Percentiles rank a stretch among this genome's conserved stretches.
phyloP scores from a whole-genome alignment of 2,329 filamentous ascomycete genomes.

The Penicillium rolfsii region DNA sequence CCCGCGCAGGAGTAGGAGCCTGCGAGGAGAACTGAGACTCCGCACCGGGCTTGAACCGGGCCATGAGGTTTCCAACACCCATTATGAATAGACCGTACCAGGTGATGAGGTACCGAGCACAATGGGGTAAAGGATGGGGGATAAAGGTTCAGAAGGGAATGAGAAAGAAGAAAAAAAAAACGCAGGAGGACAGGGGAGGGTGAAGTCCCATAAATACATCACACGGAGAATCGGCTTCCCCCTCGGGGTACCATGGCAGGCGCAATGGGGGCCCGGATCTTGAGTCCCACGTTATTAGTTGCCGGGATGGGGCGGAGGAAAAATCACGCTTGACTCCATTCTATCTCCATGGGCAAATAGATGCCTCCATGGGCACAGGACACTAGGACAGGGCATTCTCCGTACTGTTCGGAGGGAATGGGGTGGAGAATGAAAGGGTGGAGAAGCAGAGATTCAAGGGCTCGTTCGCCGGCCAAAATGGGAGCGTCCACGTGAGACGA shows the following conservation, averaged over 20 bases:
- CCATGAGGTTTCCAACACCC: constrained; percentile 36
- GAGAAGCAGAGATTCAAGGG: constrained; percentile 20
- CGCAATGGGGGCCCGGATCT: constrained; percentile 39
- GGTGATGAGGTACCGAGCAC: constrained; percentile 4
- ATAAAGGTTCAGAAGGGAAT: background rate
- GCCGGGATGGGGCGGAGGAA: constrained; percentile 28
- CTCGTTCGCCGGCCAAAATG: constrained; percentile 6
- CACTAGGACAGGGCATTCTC: constrained; percentile 23
- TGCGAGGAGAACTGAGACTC: constrained; percentile 40
- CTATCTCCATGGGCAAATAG: background rate
- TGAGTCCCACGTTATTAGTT: constrained; percentile 26
- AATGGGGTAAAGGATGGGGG: background rate
- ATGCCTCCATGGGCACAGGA: constrained; percentile 27
- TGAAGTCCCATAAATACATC: constrained; percentile 30
- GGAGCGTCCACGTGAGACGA: constrained; percentile 26
- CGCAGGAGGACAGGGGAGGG: background rate
- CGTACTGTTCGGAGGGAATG: constrained; percentile 26
- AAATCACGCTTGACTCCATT: constrained; percentile 26
- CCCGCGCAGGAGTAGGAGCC: constrained; percentile 37
- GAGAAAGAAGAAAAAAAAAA: constrained; percentile 18
- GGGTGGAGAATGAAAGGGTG: constrained; percentile 32
- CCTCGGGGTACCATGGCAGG: constrained; percentile 33
- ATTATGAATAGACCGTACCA: constrained; percentile 26
- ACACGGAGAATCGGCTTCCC: constrained; percentile 21
- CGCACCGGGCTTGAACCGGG: constrained; percentile 33